Conservation (phyloP, 192 early-diverging fungal species). For the Dispira simplex region DNA sequence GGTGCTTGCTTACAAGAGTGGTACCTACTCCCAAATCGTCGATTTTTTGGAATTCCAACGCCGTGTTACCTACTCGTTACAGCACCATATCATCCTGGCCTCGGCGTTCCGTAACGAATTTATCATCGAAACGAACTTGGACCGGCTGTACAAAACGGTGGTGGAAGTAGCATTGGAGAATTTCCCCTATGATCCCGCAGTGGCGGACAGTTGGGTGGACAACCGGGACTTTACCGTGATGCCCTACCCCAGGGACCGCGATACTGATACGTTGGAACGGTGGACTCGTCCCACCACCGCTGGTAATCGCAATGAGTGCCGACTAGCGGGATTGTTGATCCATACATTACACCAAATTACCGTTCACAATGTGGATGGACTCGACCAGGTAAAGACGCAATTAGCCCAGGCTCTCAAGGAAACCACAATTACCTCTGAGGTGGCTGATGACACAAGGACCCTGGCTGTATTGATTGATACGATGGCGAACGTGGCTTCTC, state of each 20-base stretch:
- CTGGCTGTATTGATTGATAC: no score
- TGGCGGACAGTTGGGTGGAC: constrained; percentile 26
- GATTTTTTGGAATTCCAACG: constrained; percentile 75
- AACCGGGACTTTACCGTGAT: constrained; percentile 61
- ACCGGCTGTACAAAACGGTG: constrained; percentile 34
- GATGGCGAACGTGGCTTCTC: no score
- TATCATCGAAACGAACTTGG: constrained; percentile 27
- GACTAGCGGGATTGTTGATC: background rate
- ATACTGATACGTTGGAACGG: constrained; percentile 18
- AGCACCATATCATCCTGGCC: constrained; percentile 47
- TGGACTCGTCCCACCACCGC: constrained; percentile 17
- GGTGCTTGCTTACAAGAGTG: constrained; percentile 65
- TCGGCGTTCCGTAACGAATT: constrained; percentile 50
- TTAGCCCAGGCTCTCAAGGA: background rate
- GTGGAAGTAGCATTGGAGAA: constrained; percentile 34
- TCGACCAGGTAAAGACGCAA: background rate
- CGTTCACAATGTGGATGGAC: background rate
- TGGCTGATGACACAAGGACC: background rate
- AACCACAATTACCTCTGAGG: background rate
- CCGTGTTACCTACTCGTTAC: constrained; percentile 54
- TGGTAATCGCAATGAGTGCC: background rate
- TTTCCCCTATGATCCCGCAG: constrained; percentile 36
- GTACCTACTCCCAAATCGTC: constrained; percentile 77
- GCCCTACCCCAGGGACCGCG: constrained; percentile 19
- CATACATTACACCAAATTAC: constrained; percentile 5